These are phyloP conservation scores for Metarhizium brunneum DNA, from an alignment of 2,329 filamentous ascomycete genomes.

Conservation along the genomic window DNA sequence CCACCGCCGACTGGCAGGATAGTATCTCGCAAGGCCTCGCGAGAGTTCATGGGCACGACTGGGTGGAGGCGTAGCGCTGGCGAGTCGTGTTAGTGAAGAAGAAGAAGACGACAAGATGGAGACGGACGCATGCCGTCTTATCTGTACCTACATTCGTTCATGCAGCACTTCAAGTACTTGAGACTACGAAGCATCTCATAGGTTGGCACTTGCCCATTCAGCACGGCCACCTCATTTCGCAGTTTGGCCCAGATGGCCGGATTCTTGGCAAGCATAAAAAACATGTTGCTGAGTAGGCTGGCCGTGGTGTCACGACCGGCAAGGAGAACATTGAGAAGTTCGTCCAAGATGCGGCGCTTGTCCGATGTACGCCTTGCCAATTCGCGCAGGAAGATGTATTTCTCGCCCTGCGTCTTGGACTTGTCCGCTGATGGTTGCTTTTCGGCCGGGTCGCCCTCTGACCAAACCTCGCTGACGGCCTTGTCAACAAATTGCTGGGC, in stretches of 20 bases:
- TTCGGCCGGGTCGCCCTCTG: constrained; percentile 35
- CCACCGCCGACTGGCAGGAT: constrained; percentile 42
- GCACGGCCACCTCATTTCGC: constrained; percentile 22
- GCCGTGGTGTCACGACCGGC: constrained; percentile 48
- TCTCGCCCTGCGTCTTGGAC: constrained; percentile 7
- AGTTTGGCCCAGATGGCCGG: constrained; percentile 28
- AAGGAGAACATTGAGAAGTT: constrained; percentile 31
- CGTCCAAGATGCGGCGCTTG: constrained; percentile 15
- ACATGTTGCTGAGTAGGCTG: constrained; percentile 37
- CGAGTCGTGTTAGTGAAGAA: background rate
- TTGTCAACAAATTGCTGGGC: constrained; percentile 48
- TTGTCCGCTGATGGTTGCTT: constrained; percentile 5
- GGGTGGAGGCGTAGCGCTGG: constrained; percentile 36
- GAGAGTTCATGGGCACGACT: constrained; percentile 36
- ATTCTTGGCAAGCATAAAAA: constrained; percentile 29
- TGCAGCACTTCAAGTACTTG: constrained; percentile 12
- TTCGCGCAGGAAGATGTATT: constrained; percentile 23
- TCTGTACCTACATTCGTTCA: constrained; percentile 13
- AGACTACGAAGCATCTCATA: constrained; percentile 12
- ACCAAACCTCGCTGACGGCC: constrained; percentile 37
- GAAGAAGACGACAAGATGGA: background rate
- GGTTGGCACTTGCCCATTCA: constrained; percentile 11
- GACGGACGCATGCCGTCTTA: background rate
- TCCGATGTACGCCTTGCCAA: constrained; percentile 23
- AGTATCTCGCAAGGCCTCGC: constrained; percentile 36